Base-by-base conservation (phyloP, 345 rosid genomes). In the Combretum micranthum region DNA sequence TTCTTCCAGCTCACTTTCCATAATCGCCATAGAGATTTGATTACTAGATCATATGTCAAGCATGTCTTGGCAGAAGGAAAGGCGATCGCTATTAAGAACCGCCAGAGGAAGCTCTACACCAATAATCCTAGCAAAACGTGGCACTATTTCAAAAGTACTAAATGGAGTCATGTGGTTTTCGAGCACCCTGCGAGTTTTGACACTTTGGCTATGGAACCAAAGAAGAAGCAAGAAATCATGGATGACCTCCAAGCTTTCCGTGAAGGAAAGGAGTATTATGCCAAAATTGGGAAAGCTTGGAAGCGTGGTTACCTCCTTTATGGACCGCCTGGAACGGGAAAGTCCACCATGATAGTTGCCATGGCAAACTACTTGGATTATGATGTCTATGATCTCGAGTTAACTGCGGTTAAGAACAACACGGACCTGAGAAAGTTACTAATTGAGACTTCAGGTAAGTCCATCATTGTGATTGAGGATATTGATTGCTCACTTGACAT, bases 281-380 rank as follows among this genome's bases (percentile, higher is more conserved):
- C 45, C 9, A 56, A 46, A 44, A 47, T 68, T 14, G 67, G 72
- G 54, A 63, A 37, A 39, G 60, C 66, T 16, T 63, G 66, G 66
- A 63, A 63, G 25, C 47, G 66, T 12, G 66, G 66, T 5, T 63
- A 63, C 53, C 47, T 63, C 52, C 53, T 63, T 15, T 47, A 19
- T 16, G 66, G 66, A 0, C 72, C 67, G 18, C 72, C 72, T 0
- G 72, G 72, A 44, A 68, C 72, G 0, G 72, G 72, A 13, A 68
- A 68, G 37, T 62, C 72, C 13, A 62, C 72, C 21, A 68, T 68
- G 72, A 52, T 68, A 13, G 72, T 59, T 20, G 67, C 63, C 43
- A 68, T 68, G 51, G 72, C 71, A 4, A 67, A 67, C 18, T 56
- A 22, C 52, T 39, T 62, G 65, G 20, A 44, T 17, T 62, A 62